Base-by-base conservation (phyloP, 2,329 filamentous ascomycete species). In the Penicillium sclerotiorum region DNA sequence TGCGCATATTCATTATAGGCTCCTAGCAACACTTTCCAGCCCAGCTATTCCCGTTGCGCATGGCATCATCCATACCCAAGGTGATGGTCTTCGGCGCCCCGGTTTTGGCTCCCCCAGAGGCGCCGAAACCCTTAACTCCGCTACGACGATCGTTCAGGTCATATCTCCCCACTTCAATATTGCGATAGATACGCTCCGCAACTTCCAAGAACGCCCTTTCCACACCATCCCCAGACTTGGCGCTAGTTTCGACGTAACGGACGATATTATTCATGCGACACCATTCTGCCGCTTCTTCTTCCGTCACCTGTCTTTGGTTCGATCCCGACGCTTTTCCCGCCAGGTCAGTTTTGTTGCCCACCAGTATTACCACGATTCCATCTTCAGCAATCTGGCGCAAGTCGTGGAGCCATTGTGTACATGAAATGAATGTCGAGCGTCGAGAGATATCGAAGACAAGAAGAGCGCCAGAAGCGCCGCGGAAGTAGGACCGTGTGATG, bases 361-460 rank as follows among this genome's bases (percentile, higher is more conserved):
- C 94, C 5, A 99, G 77, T 17, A 99, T 86, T 13, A 97, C 89
- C 38, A 96, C 89, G 57, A 97, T 96, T 65, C 94, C 89, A 20
- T 94, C 90, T 73, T 97, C 94, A 42, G 94, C 94, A 62, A 97
- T 96, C 70, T 94, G 90, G 35, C 91, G 85, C 57, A 99, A 80
- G 74, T 99, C 94, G 64, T 93, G 86, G 37, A 97, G 84, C 94
- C 94, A 99, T 72, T 90, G 86, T 25, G 89, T 95, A 47, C 90
- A 93, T 63, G 93, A 91, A 53, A 84, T 77, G 67, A 97, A 97
- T 7, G 93, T 97, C 44, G 85, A 80, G 42, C 86, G 85, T 50
- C 94, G 83, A 22, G 89, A 89, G 58, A 99, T 93, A 72, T 99
- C 94, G 68, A 96, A 99, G 54, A 99, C 94, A 21, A 99, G 83